These are phyloP conservation scores for Schoenoplectus triqueter DNA, from an alignment of 202 grass and related monocot genomes.

Conservation along the genomic window DNA sequence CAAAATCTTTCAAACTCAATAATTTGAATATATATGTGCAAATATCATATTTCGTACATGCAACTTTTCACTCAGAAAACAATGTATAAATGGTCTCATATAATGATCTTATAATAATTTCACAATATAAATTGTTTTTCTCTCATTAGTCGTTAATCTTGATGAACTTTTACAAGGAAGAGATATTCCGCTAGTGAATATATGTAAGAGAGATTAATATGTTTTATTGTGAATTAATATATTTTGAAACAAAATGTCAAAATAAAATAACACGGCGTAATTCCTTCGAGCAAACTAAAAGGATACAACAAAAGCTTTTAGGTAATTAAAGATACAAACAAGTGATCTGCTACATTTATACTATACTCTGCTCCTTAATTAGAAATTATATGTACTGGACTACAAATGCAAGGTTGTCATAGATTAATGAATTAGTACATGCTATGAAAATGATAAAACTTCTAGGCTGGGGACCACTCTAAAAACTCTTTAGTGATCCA, in stretches of 20 bases:
- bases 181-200: neutral
- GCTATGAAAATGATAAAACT: conserved; percentile 31
- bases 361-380: neutral
- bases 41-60: no score
- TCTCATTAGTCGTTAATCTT: neutral
- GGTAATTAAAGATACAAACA: neutral
- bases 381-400: conserved; percentile 17
- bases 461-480: conserved; percentile 28
- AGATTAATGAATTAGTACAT: conserved; percentile 26
- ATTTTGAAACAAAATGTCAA: neutral
- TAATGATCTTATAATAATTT: no score
- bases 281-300: neutral
- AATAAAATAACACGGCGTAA: neutral
- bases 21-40: no score
- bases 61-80: no score
- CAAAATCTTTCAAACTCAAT: no score
- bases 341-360: neutral
- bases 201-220: neutral
- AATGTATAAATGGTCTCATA: no score
- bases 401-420: neutral
- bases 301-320: neutral
- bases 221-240: neutral
- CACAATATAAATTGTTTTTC: no score
- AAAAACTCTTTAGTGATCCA: neutral
- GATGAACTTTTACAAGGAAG: neutral